Base-by-base conservation (phyloP, 2,329 filamentous ascomycete species). In the Arthrobotrys iridis region DNA sequence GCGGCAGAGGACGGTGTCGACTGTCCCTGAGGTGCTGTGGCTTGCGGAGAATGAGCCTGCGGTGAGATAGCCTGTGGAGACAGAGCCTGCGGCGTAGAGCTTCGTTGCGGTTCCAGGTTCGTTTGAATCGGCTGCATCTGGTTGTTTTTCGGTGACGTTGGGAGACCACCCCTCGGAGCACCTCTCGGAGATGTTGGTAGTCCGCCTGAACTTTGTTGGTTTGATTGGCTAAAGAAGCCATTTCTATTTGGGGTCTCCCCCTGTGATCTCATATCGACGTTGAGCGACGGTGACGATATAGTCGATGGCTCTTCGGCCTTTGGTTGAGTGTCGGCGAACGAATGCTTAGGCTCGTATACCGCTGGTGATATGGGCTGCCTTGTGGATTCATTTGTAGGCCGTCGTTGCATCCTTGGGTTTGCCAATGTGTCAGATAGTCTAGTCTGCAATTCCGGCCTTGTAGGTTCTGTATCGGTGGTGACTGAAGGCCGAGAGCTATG, bases 301-400 rank as follows among this genome's bases (percentile, higher is more conserved):
- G 24, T 8, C 10, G n/a, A 28, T 18, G 4, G 35, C 24, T 59
- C 55, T 13, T 59, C 40, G 7, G 43, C 26, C 11, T 20, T 28
- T 22, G 26, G 18, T 26, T 62, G 55, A 2, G 20, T 24, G 10
- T 28, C 45, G 18, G 28, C n/a, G 48, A 48, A 46, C 20, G 55
- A 18, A 8, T 48, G 55, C 24, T 50, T 68, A 28, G 63, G 24
- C 13, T 68, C 71, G 5, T 37, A 57, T 2, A n/a, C 57, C 28
- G 57, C 46, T 24, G 63, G 55, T 3, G 71, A 63, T 24, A 37
- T 43, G n/a, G 57, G 63, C 4, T 58, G 28, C 7, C 71, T 46
- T 24, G 26, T 45, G 8, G 71, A 75, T 40, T 75, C 71, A 45
- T 75, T 75, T 1, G 71, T 75, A 10, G 60, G 71, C n/a, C 63